Conservation (phyloP, 2,329 filamentous ascomycete genomes). For the Colletotrichum australisinense region DNA sequence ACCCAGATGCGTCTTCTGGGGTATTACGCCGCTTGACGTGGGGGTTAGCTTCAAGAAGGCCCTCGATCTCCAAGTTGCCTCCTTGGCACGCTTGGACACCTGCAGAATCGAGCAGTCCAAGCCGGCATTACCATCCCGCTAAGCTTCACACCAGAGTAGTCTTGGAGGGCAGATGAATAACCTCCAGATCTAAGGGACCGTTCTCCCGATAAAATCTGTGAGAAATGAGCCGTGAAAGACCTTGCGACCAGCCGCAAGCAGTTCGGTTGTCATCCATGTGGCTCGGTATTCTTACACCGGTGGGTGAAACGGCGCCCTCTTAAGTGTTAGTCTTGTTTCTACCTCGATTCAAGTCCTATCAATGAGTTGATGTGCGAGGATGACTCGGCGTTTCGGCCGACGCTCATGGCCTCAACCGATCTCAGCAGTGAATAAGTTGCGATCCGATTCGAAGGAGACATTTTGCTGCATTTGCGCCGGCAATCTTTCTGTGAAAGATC, state of each 20-base stretch:
- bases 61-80: neutral
- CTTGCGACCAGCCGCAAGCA: neutral
- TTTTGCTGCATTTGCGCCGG: neutral
- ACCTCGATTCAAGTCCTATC: neutral
- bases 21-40: slow-evolving; percentile 13
- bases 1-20: slow-evolving; percentile 17
- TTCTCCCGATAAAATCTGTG: neutral
- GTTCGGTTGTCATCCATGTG: neutral
- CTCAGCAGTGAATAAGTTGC: neutral
- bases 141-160: neutral
- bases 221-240: neutral
- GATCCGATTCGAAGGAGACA: neutral
- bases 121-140: neutral
- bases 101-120: neutral
- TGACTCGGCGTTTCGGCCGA: neutral
- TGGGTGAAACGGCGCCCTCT: neutral
- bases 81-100: neutral
- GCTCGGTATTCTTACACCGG: neutral
- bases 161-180: neutral
- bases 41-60: slow-evolving; percentile 17
- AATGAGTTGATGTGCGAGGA: neutral
- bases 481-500: neutral
- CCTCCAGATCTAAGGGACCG: neutral
- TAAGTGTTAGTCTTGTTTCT: neutral
- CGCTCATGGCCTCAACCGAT: neutral